phyloP scores from a whole-genome alignment of 139 green algal species.

The Coelastrella sp. region DNA sequence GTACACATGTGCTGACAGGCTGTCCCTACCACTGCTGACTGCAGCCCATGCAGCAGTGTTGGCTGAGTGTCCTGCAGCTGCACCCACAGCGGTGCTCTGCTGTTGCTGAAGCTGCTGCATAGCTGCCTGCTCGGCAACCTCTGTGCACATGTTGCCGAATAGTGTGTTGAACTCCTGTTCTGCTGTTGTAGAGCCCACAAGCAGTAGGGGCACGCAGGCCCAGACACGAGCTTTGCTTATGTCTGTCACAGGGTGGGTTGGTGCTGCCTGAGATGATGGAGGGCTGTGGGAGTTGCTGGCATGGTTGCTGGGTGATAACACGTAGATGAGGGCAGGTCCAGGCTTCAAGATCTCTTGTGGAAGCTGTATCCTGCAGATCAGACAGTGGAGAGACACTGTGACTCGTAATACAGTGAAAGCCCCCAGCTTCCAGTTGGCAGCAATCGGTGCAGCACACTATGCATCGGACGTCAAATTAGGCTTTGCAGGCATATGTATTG shows the following conservation, averaged over 20 bases:
- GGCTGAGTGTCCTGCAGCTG: no score
- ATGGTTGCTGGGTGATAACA: constrained; percentile 5
- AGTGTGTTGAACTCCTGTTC: background rate
- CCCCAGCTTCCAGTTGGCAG: no score
- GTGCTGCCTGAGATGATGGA: background rate
- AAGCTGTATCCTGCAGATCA: background rate
- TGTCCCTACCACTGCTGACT: background rate
- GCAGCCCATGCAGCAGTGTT: background rate
- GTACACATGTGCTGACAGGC: background rate
- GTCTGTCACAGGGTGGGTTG: background rate
- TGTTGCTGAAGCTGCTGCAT: background rate
- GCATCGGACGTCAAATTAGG: no score
- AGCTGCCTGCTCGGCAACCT: background rate
- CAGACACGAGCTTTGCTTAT: background rate
- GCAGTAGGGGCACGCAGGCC: constrained; percentile 25
- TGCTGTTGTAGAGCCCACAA: background rate
- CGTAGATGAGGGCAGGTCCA: constrained; percentile 5
- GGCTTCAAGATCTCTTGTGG: background rate
- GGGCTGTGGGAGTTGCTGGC: background rate
- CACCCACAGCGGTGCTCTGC: background rate
- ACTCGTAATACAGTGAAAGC: no score
- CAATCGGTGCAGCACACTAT: no score
- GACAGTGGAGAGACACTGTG: background rate
- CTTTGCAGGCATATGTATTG: no score
- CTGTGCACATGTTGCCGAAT: background rate